These are phyloP conservation scores for Friedmanniomyces simplex DNA, from an alignment of 495 filamentous ascomycete genomes.

Conservation along the genomic window DNA sequence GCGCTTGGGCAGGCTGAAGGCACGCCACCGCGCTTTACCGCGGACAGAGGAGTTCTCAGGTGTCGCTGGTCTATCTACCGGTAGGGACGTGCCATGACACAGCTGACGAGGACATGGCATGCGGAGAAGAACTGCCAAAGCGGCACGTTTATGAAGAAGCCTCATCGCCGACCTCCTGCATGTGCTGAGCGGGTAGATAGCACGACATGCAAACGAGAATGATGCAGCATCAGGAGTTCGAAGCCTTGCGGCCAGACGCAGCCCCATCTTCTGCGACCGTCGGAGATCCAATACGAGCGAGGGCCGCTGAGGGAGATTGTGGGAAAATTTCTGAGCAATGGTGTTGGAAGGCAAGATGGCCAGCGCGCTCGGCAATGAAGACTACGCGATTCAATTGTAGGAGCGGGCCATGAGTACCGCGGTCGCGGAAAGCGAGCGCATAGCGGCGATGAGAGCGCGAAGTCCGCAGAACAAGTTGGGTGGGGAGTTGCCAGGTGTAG, in stretches of 20 bases:
- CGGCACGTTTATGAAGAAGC: too few species aligned
- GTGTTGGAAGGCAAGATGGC: slow-evolving; percentile 18
- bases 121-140: too few species aligned
- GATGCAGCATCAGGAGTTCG: slow-evolving; percentile 6
- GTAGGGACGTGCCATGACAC: too few species aligned
- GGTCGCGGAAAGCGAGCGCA: background rate
- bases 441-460: background rate
- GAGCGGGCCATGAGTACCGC: slow-evolving; percentile 3
- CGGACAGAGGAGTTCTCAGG: too few species aligned
- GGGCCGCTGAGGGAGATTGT: slow-evolving; percentile 20
- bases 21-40: too few species aligned
- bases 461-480: background rate
- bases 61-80: too few species aligned
- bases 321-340: slow-evolving; percentile 4
- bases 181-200: too few species aligned
- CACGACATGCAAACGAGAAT: too few species aligned
- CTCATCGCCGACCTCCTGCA: too few species aligned
- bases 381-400: slow-evolving; percentile 11
- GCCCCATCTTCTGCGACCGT: background rate
- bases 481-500: background rate
- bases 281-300: slow-evolving; percentile 6
- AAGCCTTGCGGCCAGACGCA: slow-evolving; percentile 1
- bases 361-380: background rate
- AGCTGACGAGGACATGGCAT: too few species aligned
- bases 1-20: too few species aligned